These are phyloP conservation scores for Lichtheimia hyalospora DNA, from an alignment of 371 early-diverging fungal genomes.

Conservation along the genomic window DNA sequence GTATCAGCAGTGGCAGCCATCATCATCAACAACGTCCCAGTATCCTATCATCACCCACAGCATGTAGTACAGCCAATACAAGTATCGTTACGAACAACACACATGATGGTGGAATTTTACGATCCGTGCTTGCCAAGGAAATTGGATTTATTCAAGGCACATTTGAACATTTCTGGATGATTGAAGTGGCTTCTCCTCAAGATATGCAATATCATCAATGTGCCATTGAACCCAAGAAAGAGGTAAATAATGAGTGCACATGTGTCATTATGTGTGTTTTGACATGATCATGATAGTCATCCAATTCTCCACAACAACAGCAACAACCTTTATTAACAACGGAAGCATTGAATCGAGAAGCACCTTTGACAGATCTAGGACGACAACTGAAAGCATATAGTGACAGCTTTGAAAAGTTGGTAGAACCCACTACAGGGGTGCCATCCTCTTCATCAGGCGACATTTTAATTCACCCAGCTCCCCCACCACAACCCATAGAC, in stretches of 20 bases:
- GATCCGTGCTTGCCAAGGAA: constrained; percentile 20
- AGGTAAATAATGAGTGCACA: too few relatives aligned
- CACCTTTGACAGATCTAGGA: neutral
- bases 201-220: constrained; percentile 12
- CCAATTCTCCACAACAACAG: neutral
- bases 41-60: too few relatives aligned
- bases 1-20: neutral
- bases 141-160: constrained; percentile 9
- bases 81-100: too few relatives aligned
- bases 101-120: too few relatives aligned
- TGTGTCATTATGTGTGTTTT: neutral
- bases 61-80: too few relatives aligned
- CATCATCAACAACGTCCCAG: neutral
- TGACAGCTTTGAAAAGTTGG: constrained; percentile 1
- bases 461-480: neutral
- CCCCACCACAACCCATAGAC: neutral
- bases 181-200: constrained; percentile 16
- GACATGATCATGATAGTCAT: neutral
- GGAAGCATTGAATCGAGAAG: neutral
- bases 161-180: constrained; percentile 20
- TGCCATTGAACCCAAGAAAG: too few relatives aligned
- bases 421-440: neutral
- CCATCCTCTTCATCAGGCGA: neutral
- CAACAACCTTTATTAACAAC: neutral
- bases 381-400: constrained; percentile 1